Evolutionary conservation across 2,329 filamentous ascomycete species (phyloP).

Genomic region (Calonectria pseudoturangicola): DNA sequence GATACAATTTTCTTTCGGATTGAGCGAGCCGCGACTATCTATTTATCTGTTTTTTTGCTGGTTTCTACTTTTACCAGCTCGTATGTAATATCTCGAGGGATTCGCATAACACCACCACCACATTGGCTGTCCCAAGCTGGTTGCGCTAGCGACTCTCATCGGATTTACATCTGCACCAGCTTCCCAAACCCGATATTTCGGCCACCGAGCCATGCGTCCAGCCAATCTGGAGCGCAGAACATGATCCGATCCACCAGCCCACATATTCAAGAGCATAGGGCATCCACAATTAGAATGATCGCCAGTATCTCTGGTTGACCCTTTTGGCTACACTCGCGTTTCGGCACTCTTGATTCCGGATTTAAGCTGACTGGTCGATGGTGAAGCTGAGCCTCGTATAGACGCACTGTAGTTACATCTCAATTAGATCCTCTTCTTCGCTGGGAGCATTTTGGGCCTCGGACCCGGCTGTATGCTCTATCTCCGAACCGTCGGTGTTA

Average conservation of each 20-base stretch:
- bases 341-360: not conserved
- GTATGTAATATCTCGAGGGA: not conserved
- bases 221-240: slow-evolving; percentile 12
- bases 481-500: slow-evolving; percentile 13
- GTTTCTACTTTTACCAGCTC: slow-evolving; percentile 1
- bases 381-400: not conserved
- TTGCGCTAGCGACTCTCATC: not conserved
- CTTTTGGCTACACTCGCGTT: not conserved
- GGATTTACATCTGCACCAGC: slow-evolving; percentile 23
- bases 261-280: not conserved
- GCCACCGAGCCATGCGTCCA: slow-evolving; percentile 9
- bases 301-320: not conserved
- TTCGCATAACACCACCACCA: not conserved
- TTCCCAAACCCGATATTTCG: slow-evolving; percentile 13
- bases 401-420: slow-evolving; percentile 23
- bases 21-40: not conserved
- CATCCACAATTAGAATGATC: too few relatives aligned
- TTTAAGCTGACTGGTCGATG: slow-evolving; percentile 5
- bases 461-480: not conserved
- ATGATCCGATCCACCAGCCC: slow-evolving; percentile 1
- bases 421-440: slow-evolving; percentile 43
- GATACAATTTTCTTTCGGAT: not conserved
- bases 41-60: slow-evolving; percentile 21
- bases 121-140: not conserved
- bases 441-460: not conserved